phyloP scores from a whole-genome alignment of 164 flowering plant genomes.

The Liriodendron chinense region DNA sequence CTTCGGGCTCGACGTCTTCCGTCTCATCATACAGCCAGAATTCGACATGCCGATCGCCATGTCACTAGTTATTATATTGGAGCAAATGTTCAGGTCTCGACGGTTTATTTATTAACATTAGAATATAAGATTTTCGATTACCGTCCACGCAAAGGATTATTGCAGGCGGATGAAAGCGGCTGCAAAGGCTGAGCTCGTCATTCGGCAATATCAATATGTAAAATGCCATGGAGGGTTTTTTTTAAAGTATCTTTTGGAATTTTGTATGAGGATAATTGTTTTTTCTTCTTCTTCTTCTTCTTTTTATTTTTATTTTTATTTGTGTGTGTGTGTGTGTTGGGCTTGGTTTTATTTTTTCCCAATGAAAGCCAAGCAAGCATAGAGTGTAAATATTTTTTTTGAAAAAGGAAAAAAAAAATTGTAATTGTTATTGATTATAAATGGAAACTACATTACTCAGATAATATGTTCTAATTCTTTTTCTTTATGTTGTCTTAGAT shows the following conservation, averaged over 20 bases:
- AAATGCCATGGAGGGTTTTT: background rate
- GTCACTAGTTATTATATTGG: slow-evolving; percentile 71
- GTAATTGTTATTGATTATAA: too few species aligned
- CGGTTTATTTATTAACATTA: background rate
- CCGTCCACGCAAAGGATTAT: background rate
- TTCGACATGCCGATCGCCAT: slow-evolving; percentile 56
- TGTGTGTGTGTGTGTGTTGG: background rate
- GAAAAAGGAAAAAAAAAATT: background rate
- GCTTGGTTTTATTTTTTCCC: background rate
- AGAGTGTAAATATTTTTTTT: background rate
- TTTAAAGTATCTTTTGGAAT: background rate
- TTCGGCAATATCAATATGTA: background rate
- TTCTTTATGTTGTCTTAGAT: too few species aligned
- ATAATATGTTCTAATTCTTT: too few species aligned
- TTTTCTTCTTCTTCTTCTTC: background rate
- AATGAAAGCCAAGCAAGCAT: too few species aligned
- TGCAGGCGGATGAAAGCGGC: background rate
- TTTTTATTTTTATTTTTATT: too few species aligned
- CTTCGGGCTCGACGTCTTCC: slow-evolving; percentile 69
- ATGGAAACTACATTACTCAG: too few species aligned
- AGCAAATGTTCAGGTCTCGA: slow-evolving; percentile 70
- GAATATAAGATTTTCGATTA: too few species aligned
- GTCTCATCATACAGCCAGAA: slow-evolving; percentile 51
- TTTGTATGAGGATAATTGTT: background rate
- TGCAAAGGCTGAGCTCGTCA: background rate